Base-by-base conservation (phyloP, 208 protist genomes). In the Angomonas desouzai region DNA sequence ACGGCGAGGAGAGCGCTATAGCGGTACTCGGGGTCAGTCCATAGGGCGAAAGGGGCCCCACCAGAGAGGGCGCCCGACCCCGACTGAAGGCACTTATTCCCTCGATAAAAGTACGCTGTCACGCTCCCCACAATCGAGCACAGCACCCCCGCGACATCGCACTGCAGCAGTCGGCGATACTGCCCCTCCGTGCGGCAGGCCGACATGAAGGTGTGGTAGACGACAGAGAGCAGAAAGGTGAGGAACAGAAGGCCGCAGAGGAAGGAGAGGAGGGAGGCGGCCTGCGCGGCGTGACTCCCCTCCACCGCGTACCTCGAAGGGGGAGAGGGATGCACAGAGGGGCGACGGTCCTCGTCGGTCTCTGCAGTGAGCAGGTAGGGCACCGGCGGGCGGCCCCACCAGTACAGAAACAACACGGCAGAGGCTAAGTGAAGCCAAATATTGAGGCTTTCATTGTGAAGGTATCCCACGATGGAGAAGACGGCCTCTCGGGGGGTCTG, bases 401-500 rank as follows among this genome's bases (percentile, higher is more conserved):
- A 64, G 20, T 75, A 75, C 25, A 81, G 48, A 20, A 84, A 66
- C 61, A 83, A 36, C 47, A 74, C 51, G 22, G 66, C 68, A 20
- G 72, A 66, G 0, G 79, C 0, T 0, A 87, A 55, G 43, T 91
- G 85, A 0, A 77, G 66, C 20, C 72, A 68, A 30, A 88, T 60
- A 64, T 88, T 88, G 55, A 86, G 61, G 25, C 70, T 79, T 38
- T 91, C 85, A 68, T 91, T 91, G 67, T 91, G 81, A 20, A 71
- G 43, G 32, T 77, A 70, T 22, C 76, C 13, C 20, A 87, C 73
- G 38, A 86, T 53, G 0, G 81, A 87, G 27, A 53, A 55, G 33
- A 86, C 13, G 0, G 79, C 78, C 36, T 78, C 76, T 3, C 72
- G 62, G 13, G 64, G 49, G 47, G 70, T 72, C 48, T 85, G 63